These are phyloP conservation scores for Tolypocladium endophyticum DNA, from an alignment of 2,329 filamentous ascomycete species.

Conservation along the genomic window DNA sequence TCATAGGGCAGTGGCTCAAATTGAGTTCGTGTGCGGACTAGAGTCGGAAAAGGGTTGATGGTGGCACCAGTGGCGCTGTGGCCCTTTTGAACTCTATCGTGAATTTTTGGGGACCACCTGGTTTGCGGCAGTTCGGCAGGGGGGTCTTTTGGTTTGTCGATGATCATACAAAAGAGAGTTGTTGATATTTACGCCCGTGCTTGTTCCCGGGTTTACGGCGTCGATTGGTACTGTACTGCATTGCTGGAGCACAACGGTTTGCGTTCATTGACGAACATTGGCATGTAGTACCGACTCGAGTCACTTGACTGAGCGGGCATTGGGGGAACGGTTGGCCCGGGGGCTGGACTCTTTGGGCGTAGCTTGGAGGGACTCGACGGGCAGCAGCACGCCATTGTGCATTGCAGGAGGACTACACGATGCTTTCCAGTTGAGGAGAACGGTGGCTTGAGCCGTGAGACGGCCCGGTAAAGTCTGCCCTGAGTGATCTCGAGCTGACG, in stretches of 20 bases:
- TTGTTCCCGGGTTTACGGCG: background rate
- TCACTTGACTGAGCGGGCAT: background rate
- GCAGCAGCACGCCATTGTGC: background rate
- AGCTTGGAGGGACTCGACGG: background rate
- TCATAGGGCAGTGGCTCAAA: background rate
- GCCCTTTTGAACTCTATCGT: background rate
- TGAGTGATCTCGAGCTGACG: background rate
- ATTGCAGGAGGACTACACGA: background rate
- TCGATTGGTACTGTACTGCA: too few species aligned
- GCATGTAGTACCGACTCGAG: background rate
- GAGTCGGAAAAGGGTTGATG: background rate
- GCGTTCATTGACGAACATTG: background rate
- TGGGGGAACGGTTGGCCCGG: background rate
- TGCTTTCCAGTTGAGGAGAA: background rate
- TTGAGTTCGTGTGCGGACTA: background rate
- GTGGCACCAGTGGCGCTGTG: background rate
- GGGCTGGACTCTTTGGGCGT: background rate
- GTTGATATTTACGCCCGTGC: background rate
- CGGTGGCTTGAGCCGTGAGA: background rate
- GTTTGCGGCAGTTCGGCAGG: background rate
- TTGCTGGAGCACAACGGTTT: background rate
- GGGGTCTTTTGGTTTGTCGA: background rate
- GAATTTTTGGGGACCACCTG: background rate
- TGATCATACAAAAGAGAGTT: background rate
- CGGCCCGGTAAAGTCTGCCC: too few species aligned